Conservation (phyloP, 2,329 filamentous ascomycete genomes). For the Trematosphaeria pertusa region DNA sequence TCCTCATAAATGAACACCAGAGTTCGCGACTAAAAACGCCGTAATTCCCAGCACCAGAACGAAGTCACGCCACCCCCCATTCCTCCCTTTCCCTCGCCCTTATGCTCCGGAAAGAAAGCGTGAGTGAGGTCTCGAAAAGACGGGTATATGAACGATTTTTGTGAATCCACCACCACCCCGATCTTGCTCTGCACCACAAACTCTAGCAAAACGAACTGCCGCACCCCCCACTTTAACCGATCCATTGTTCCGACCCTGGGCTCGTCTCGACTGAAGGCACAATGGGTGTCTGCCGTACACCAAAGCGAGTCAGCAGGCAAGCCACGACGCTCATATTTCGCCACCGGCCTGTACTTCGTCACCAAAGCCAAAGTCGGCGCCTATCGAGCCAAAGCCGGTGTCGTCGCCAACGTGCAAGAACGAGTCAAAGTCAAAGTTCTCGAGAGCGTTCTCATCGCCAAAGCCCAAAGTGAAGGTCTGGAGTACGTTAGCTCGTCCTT, state of each 20-base stretch:
- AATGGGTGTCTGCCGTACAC: constrained; percentile 1
- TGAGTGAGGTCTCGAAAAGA: constrained; percentile 24
- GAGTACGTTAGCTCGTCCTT: too few species aligned
- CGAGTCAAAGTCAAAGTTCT: constrained; percentile 72
- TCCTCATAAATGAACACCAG: too few species aligned
- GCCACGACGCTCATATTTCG: constrained; percentile 7
- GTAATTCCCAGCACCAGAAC: too few species aligned
- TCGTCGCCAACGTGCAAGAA: constrained; percentile 67
- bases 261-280: not conserved
- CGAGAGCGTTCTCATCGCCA: constrained; percentile 68
- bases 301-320: constrained; percentile 2
- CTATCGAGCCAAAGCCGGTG: constrained; percentile 42
- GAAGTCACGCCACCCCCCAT: too few species aligned
- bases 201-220: too few species aligned
- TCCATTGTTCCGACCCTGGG: too few species aligned
- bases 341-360: constrained; percentile 40
- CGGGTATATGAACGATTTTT: constrained; percentile 38
- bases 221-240: too few species aligned
- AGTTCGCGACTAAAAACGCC: too few species aligned
- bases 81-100: not conserved
- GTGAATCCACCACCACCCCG: not conserved
- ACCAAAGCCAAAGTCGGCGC: constrained; percentile 45
- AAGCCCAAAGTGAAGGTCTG: constrained; percentile 50
- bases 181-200: not conserved
- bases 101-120: constrained; percentile 28